These are phyloP conservation scores for Monilinia vaccinii-corymbosi DNA, from an alignment of 2,329 filamentous ascomycete genomes.

Conservation along the genomic window DNA sequence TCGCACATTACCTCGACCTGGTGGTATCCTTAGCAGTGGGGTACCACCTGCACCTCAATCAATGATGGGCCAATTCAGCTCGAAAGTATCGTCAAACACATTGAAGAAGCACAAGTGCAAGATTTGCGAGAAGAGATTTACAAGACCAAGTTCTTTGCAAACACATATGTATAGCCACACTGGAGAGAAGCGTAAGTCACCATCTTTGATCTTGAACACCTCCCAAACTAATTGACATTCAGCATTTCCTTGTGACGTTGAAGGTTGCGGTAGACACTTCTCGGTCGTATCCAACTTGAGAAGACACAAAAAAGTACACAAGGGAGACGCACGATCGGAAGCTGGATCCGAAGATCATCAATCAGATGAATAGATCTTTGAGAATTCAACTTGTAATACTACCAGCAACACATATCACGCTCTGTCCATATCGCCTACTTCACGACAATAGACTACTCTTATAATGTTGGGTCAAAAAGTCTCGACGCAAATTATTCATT, in stretches of 20 bases:
- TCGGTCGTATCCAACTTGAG: constrained; percentile 94
- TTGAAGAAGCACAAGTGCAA: constrained; percentile 99
- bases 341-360: constrained; percentile 51
- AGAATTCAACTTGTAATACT: constrained; percentile 4
- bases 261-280: constrained; percentile 91
- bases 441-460: constrained; percentile 4
- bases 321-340: constrained; percentile 58
- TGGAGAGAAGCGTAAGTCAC: constrained; percentile 82
- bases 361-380: constrained; percentile 38
- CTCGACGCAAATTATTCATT: neutral
- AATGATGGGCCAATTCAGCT: constrained; percentile 99
- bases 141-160: constrained; percentile 84
- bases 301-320: constrained; percentile 93
- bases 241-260: constrained; percentile 92
- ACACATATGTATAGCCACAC: constrained; percentile 99
- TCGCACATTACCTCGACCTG: constrained; percentile 74
- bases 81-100: constrained; percentile 88
- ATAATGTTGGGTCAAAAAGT: neutral
- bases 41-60: constrained; percentile 76
- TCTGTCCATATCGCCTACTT: constrained; percentile 3
- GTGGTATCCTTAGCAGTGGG: constrained; percentile 54
- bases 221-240: constrained; percentile 13
- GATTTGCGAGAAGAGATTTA: constrained; percentile 96
- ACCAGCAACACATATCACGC: neutral
- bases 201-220: neutral